Percentiles rank a stretch among this genome's conserved stretches.
Conservation (phyloP, 2,329 filamentous ascomycete species). For the Trematosphaeria pertusa region DNA sequence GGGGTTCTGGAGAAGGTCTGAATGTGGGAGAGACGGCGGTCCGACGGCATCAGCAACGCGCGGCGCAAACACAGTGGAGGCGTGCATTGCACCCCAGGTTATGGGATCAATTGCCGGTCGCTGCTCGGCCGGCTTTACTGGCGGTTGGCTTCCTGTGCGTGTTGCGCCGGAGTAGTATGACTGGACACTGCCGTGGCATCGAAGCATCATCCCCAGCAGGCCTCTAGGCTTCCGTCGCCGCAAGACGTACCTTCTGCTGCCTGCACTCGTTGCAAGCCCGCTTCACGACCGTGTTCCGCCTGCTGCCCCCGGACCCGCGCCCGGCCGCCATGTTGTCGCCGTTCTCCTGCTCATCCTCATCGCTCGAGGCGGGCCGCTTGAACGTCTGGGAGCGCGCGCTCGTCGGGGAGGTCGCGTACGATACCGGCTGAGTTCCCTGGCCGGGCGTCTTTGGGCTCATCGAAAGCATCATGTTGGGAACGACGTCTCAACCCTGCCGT, state of each 20-base stretch:
- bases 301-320: slow-evolving; percentile 25
- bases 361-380: slow-evolving; percentile 47
- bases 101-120: too few relatives aligned
- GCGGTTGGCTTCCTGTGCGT: too few relatives aligned
- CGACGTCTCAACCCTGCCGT: slow-evolving; percentile 12
- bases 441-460: slow-evolving; percentile 42
- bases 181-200: too few relatives aligned
- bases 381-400: slow-evolving; percentile 40
- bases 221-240: background rate
- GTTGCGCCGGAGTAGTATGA: too few relatives aligned
- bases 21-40: background rate
- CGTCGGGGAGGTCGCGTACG: slow-evolving; percentile 36
- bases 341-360: slow-evolving; percentile 42
- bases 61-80: too few relatives aligned
- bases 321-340: slow-evolving; percentile 33
- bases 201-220: too few relatives aligned
- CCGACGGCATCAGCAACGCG: too few relatives aligned
- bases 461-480: slow-evolving; percentile 29
- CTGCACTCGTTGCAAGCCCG: slow-evolving; percentile 84
- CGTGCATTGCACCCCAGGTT: too few relatives aligned
- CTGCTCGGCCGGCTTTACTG: too few relatives aligned
- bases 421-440: slow-evolving; percentile 35
- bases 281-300: slow-evolving; percentile 58
- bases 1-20: background rate
- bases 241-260: slow-evolving; percentile 76